Percentiles rank a stretch among this genome's conserved stretches.
Conservation (phyloP, 371 early-diverging fungal species). For the Globomyces sp. region DNA sequence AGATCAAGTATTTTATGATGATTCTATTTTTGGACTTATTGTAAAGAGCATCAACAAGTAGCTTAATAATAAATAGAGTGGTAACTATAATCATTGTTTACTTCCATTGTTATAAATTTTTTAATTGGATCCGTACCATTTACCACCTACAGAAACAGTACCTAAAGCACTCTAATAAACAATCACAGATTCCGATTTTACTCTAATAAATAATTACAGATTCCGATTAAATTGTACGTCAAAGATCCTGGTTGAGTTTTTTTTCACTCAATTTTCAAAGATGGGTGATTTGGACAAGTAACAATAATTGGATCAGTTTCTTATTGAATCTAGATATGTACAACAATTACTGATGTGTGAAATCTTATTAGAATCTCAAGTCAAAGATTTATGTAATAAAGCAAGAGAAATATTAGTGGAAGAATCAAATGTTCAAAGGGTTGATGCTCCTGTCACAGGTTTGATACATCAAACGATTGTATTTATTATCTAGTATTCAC, state of each 20-base stretch:
- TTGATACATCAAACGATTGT: constrained; percentile 7
- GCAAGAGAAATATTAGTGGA: constrained; percentile 93
- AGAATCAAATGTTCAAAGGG: constrained; percentile 94
- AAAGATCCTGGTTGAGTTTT: no score
- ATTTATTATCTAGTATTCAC: not conserved
- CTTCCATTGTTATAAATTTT: no score
- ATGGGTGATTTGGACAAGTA: constrained; percentile 16
- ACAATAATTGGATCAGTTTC: not conserved
- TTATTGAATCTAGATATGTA: constrained; percentile 64
- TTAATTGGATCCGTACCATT: no score
- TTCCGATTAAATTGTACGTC: no score
- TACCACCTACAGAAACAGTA: no score
- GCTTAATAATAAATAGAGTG: no score
- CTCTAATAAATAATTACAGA: no score
- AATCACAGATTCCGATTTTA: no score
- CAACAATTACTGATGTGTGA: constrained; percentile 86
- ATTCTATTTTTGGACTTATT: not conserved
- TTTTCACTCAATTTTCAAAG: no score
- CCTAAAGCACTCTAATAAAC: no score
- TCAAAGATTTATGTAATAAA: constrained; percentile 88
- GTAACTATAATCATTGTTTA: no score
- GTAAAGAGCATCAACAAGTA: not conserved
- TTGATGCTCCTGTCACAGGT: constrained; percentile 97
- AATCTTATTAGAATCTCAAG: constrained; percentile 88
- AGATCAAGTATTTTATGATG: not conserved